Base-by-base conservation (phyloP, 2,329 filamentous ascomycete genomes). In the Gnomoniopsis smithogilvyi region DNA sequence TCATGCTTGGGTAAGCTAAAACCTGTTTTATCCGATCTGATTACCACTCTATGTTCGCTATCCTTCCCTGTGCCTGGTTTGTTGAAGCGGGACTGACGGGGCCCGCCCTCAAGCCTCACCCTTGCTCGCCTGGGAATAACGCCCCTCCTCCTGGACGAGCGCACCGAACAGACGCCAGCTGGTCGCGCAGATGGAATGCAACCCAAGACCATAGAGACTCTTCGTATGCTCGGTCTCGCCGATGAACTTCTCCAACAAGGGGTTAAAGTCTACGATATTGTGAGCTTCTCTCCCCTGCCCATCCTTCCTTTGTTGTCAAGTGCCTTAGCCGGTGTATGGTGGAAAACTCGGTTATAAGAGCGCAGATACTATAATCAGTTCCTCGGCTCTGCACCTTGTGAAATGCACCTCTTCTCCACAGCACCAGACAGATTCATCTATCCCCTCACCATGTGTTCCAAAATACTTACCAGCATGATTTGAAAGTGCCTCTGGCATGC, bases 121-220 rank as follows among this genome's bases (percentile, higher is more conserved):
- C 61, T 63, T 34, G 59, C 59, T 30, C 61, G 61, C 10, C 89
- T 84, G 66, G 88, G 88, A 15, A 83, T 91, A 66, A 83, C 84
- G 57, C 80, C 84, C 3, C 79, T 81, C 45, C 79, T 91, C 48
- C 77, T 91, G 51, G 89, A 92, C 73, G 87, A 91, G 68, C 77
- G 88, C 63, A 76, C 82, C 36, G 83, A 89, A 66, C 84, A 84
- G 67, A 92, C 89, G 1, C 78, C 83, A 6, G 87, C 86, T 10
- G 88, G 88, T 64, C 78, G 76, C 67, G 86, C 86, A 59, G 87
- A 90, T 70, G 87, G 87, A 41, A 75, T 90, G 51, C 87, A 90
- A 67, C 87, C 87, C 51, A 90, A 90, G 72, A 87, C 86, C 1
- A 88, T 90, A 65, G 87, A 90, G 72, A 90, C 87, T 0, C 79